Conservation (phyloP, 73 alveolate species). For the Durusdinium trenchii region DNA sequence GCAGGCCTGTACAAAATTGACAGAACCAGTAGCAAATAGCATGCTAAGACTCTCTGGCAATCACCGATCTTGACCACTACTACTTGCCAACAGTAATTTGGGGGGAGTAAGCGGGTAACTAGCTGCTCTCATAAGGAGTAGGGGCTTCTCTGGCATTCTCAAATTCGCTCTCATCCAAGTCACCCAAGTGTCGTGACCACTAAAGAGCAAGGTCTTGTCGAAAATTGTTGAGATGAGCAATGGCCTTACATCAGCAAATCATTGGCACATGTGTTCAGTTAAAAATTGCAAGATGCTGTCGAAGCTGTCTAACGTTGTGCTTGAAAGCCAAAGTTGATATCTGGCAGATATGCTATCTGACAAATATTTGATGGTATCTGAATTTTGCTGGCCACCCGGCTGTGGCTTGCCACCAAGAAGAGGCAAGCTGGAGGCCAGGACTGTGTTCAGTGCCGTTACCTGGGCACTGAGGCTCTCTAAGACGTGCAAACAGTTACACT, state of each 20-base stretch:
- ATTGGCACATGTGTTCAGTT: too few relatives aligned
- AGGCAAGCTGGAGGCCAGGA: constrained; percentile 56
- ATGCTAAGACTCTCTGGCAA: too few relatives aligned
- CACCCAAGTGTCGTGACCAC: constrained; percentile 47
- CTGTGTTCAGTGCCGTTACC: constrained; percentile 58
- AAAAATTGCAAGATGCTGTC: too few relatives aligned
- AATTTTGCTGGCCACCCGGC: not conserved
- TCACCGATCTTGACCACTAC: too few relatives aligned
- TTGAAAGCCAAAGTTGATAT: not conserved
- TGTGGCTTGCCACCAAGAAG: constrained; percentile 70
- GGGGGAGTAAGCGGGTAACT: too few relatives aligned
- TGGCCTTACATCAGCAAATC: constrained; percentile 30
- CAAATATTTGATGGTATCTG: not conserved
- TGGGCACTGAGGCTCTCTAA: not conserved
- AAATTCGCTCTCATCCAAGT: not conserved
- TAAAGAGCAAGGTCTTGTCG: constrained; percentile 34
- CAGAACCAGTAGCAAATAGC: too few relatives aligned
- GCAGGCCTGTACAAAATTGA: too few relatives aligned
- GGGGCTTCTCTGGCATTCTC: too few relatives aligned
- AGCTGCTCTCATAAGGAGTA: too few relatives aligned
- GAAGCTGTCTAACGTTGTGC: too few relatives aligned
- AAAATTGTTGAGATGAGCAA: constrained; percentile 77
- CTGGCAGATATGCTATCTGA: not conserved
- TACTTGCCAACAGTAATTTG: too few relatives aligned
- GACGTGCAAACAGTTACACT: not conserved